Percentiles rank a stretch among this genome's conserved stretches.
These are phyloP conservation scores for Sabuloglossum arenarium DNA, from an alignment of 495 filamentous ascomycete genomes.

Conservation along the genomic window DNA sequence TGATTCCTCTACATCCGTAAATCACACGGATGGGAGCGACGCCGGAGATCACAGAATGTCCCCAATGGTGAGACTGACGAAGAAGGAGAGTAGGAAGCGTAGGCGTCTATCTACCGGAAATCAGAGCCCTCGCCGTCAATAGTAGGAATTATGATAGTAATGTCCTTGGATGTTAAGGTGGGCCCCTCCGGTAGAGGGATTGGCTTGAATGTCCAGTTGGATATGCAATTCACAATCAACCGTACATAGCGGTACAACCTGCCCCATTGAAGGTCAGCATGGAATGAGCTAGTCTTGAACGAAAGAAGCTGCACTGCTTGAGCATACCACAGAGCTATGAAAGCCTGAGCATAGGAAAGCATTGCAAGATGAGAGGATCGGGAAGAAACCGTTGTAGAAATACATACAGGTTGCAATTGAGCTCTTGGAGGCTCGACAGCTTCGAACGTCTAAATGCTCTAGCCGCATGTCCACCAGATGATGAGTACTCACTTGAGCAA, in stretches of 20 bases:
- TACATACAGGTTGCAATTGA: too few species aligned
- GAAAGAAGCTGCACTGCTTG: neutral
- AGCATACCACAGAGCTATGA: neutral
- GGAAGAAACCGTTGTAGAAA: neutral
- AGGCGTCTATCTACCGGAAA: conserved; percentile 35
- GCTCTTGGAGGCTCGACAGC: too few species aligned
- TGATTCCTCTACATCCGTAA: too few species aligned
- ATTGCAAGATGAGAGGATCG: neutral
- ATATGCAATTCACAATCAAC: conserved; percentile 40
- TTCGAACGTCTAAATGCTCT: too few species aligned
- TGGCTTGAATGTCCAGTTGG: conserved; percentile 44
- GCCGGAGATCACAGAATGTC: too few species aligned
- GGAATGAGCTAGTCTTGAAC: neutral
- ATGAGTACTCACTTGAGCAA: too few species aligned
- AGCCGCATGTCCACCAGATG: too few species aligned
- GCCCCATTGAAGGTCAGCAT: neutral
- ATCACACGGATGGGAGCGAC: too few species aligned
- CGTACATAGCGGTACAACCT: conserved; percentile 44
- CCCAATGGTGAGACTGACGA: too few species aligned
- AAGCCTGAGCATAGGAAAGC: neutral
- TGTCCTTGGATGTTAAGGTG: conserved; percentile 42
- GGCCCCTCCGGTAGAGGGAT: conserved; percentile 41
- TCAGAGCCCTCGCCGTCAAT: conserved; percentile 40
- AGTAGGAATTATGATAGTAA: conserved; percentile 53
- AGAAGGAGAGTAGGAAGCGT: too few species aligned